Conservation (phyloP, 176 grass and related monocot genomes). For the Bromus sterilis region DNA sequence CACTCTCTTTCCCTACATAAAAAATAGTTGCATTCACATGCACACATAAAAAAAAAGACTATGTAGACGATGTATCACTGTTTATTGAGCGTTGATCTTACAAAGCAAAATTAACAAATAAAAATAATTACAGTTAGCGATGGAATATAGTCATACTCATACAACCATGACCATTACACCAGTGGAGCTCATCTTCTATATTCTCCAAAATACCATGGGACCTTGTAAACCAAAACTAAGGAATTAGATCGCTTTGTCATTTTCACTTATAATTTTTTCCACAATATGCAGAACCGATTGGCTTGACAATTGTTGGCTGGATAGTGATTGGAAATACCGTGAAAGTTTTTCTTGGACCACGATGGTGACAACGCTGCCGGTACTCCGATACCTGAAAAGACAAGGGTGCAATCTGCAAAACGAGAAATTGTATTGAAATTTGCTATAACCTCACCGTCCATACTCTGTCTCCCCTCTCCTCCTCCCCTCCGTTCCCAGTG, state of each 20-base stretch:
- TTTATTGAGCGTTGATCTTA: too few relatives aligned
- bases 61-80: too few relatives aligned
- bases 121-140: background rate
- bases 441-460: slow-evolving; percentile 14
- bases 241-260: background rate
- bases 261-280: background rate
- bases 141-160: too few relatives aligned
- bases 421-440: background rate
- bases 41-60: too few relatives aligned
- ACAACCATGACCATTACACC: too few relatives aligned
- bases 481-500: background rate
- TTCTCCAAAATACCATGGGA: too few relatives aligned
- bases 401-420: slow-evolving; percentile 29
- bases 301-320: background rate
- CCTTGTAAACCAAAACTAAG: background rate
- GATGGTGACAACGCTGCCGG: background rate
- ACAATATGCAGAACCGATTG: too few relatives aligned
- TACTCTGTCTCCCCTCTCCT: background rate
- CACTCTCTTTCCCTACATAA: too few relatives aligned
- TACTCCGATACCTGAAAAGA: background rate
- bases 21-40: background rate
- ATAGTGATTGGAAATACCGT: background rate
- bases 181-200: too few relatives aligned
- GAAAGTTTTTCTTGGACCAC: background rate
- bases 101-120: background rate